phyloP scores from a whole-genome alignment of 768 basidiomycete species.

The Chiua virens region DNA sequence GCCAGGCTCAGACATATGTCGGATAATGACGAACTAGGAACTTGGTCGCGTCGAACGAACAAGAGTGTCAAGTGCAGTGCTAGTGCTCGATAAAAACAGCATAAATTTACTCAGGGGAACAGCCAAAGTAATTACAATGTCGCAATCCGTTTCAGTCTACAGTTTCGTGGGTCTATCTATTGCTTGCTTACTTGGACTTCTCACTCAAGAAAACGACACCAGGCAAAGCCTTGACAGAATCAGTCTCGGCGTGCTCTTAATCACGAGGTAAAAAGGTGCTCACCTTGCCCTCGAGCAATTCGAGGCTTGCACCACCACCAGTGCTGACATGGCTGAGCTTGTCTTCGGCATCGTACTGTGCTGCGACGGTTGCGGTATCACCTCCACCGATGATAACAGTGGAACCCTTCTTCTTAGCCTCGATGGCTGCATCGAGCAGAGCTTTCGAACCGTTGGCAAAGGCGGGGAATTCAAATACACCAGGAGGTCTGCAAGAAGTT shows the following conservation, averaged over 20 bases:
- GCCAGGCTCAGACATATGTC: slow-evolving; percentile 15
- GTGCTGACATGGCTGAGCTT: slow-evolving; percentile 96
- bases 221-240: slow-evolving; percentile 62
- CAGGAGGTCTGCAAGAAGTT: slow-evolving; percentile 69
- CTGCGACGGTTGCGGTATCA: slow-evolving; percentile 94
- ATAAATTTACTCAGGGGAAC: slow-evolving; percentile 14
- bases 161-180: slow-evolving; percentile 1
- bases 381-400: slow-evolving; percentile 96
- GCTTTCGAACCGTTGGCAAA: slow-evolving; percentile 85
- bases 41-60: too few relatives aligned
- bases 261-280: slow-evolving; percentile 16
- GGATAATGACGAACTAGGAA: too few relatives aligned
- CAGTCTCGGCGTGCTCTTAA: slow-evolving; percentile 10
- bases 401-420: slow-evolving; percentile 82
- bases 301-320: slow-evolving; percentile 90
- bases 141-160: slow-evolving; percentile 9
- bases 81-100: slow-evolving; percentile 16
- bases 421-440: slow-evolving; percentile 81
- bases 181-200: slow-evolving; percentile 43
- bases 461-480: slow-evolving; percentile 95
- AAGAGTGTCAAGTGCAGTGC: not conserved
- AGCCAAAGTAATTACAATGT: slow-evolving; percentile 15
- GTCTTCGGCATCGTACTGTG: slow-evolving; percentile 80
- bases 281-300: slow-evolving; percentile 98
- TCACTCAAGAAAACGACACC: slow-evolving; percentile 91